These are phyloP conservation scores for Scleromitrula shiraiana DNA, from an alignment of 2,329 filamentous ascomycete genomes.

Conservation along the genomic window DNA sequence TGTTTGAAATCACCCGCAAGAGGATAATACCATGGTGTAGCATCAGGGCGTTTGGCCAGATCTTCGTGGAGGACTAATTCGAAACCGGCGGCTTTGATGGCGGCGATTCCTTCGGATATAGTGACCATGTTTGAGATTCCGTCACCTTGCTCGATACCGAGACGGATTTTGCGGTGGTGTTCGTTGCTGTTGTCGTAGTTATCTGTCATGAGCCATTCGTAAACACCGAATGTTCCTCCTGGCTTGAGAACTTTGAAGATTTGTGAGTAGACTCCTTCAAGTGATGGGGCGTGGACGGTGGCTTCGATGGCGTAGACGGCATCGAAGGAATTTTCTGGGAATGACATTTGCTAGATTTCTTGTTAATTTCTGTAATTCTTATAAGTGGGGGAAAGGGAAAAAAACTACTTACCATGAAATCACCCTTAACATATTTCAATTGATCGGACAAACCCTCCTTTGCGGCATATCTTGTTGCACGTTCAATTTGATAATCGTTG, in stretches of 20 bases:
- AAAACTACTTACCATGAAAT: slow-evolving; percentile 66
- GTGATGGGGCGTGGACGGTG: slow-evolving; percentile 84
- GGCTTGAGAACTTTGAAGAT: slow-evolving; percentile 95
- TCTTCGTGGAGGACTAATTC: slow-evolving; percentile 79
- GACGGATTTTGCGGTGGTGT: slow-evolving; percentile 79
- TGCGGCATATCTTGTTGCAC: slow-evolving; percentile 75
- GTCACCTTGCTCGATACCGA: slow-evolving; percentile 91
- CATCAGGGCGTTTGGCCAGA: slow-evolving; percentile 66
- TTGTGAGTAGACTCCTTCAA: slow-evolving; percentile 88
- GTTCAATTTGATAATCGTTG: slow-evolving; percentile 98
- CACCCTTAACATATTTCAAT: slow-evolving; percentile 82
- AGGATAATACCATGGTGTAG: slow-evolving; percentile 89
- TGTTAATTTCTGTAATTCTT: background rate
- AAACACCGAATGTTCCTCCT: slow-evolving; percentile 90
- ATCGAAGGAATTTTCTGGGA: slow-evolving; percentile 86
- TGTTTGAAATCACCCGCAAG: slow-evolving; percentile 78
- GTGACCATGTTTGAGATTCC: slow-evolving; percentile 98
- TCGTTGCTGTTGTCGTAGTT: slow-evolving; percentile 84
- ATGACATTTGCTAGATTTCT: slow-evolving; percentile 75
- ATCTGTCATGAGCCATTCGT: slow-evolving; percentile 99
- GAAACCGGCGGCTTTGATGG: slow-evolving; percentile 84
- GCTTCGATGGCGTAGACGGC: slow-evolving; percentile 97
- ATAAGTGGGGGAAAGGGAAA: background rate
- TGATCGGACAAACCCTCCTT: slow-evolving; percentile 76
- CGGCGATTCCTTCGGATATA: slow-evolving; percentile 69